Percentiles rank a stretch among this genome's conserved stretches.
These are phyloP conservation scores for Coniophora puteana DNA, from an alignment of 1,284 basidiomycete genomes.

Conservation along the genomic window DNA sequence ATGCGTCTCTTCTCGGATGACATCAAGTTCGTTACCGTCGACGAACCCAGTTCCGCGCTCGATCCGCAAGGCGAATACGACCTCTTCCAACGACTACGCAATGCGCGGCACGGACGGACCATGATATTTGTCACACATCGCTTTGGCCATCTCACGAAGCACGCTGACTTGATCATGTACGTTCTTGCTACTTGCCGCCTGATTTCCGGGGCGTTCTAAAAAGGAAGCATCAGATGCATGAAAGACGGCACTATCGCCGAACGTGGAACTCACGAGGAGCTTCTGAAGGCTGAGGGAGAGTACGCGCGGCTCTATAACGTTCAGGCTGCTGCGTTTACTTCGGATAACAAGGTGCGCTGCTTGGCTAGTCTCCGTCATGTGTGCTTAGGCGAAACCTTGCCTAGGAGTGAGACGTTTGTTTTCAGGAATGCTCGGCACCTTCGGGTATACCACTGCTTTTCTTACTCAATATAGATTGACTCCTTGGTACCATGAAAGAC, in stretches of 20 bases:
- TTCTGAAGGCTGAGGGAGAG: slow-evolving; percentile 43
- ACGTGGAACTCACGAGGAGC: slow-evolving; percentile 47
- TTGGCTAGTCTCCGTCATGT: too few relatives aligned
- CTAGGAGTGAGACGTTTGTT: too few relatives aligned
- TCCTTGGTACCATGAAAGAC: too few relatives aligned
- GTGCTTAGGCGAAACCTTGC: too few relatives aligned
- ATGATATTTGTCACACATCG: slow-evolving; percentile 70
- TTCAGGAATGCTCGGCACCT: too few relatives aligned
- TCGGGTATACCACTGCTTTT: too few relatives aligned
- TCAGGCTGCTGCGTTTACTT: slow-evolving; percentile 49
- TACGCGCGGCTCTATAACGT: slow-evolving; percentile 54
- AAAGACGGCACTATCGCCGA: slow-evolving; percentile 53
- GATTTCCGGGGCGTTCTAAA: too few relatives aligned
- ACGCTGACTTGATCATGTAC: slow-evolving; percentile 62
- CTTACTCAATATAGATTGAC: too few relatives aligned
- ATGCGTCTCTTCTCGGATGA: slow-evolving; percentile 41
- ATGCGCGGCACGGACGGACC: slow-evolving; percentile 51
- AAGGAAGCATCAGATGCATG: slow-evolving; percentile 51
- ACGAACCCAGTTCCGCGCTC: slow-evolving; percentile 52
- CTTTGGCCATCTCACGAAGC: slow-evolving; percentile 61
- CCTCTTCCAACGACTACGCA: slow-evolving; percentile 49
- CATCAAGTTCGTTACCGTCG: slow-evolving; percentile 43
- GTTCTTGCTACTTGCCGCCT: slow-evolving; percentile 7
- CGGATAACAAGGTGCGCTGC: too few relatives aligned
- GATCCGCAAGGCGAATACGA: slow-evolving; percentile 47